Evolutionary conservation across 345 rosid species (phyloP), one percentile per base, ranked within the genome.

Genomic region (Eucalyptus polybractea): DNA sequence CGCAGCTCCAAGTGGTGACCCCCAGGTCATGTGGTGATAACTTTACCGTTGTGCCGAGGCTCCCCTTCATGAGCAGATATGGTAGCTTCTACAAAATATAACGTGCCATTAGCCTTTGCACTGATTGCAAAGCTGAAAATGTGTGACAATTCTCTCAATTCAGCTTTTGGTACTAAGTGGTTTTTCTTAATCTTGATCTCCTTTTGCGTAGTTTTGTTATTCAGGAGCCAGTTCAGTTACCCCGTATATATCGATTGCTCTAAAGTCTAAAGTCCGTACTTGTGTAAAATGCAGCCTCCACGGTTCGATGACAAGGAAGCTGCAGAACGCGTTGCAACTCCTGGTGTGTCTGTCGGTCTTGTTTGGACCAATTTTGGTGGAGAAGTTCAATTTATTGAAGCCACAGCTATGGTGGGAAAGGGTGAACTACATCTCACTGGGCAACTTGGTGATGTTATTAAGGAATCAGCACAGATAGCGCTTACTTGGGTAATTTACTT

Each of bases 331-430:
- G 98, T 98, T 90, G 97, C 97, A 49, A 90, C 93, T 91, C 99
- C 99, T 47, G 99, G 99, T 54, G 94, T 95, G 88, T 96, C 98
- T 7, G 98, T 98, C 87, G 99, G 99, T 89, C 98, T 98, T 87
- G 99, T 98, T 51, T 98, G 99, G 99, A 98, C 99, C 91, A 90
- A 95, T 89, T 94, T 98, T 92, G 99, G 99, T 87, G 99, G 99
- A 88, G 99, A 98, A 93, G 99, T 97, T 65, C 99, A 98, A 92
- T 98, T 95, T 90, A 97, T 98, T 89, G 99, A 98, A 93, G 99
- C 98, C 89, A 93, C 98, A 62, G 91, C 97, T 85, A 98, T 95
- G 98, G 95, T 58, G 24, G 99, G 99, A 60, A 97, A 94, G 93
- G 99, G 99, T 31, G 99, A 95, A 89, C 91, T 98, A 89, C 99